phyloP scores from a whole-genome alignment of 1,284 basidiomycete species.

The Phlebopus sp. region DNA sequence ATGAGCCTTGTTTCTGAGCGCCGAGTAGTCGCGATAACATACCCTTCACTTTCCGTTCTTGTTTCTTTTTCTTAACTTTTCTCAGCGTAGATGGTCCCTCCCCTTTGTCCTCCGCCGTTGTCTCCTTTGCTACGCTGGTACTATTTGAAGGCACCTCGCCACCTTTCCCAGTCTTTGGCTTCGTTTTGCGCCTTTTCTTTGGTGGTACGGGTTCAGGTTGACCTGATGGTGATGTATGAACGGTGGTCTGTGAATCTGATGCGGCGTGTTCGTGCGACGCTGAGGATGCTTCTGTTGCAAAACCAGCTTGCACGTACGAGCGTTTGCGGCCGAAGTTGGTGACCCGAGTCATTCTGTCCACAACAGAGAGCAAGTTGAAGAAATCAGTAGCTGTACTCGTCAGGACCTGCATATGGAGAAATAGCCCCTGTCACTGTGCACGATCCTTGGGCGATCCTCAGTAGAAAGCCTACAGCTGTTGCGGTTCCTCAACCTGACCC shows the following conservation, averaged over 20 bases:
- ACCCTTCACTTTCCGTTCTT: conserved; percentile 14
- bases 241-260: conserved; percentile 2
- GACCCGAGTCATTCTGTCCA: conserved; percentile 59
- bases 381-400: too few relatives aligned
- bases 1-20: conserved; percentile 16
- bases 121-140: neutral
- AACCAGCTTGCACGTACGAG: conserved; percentile 65
- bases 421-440: conserved; percentile 15
- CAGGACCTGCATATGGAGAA: neutral
- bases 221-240: conserved; percentile 1
- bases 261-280: conserved; percentile 4
- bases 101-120: neutral
- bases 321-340: conserved; percentile 72
- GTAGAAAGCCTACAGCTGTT: too few relatives aligned
- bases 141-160: conserved; percentile 15
- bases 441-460: too few relatives aligned
- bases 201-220: conserved; percentile 23
- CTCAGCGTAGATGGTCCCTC: neutral
- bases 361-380: neutral
- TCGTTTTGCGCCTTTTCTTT: conserved; percentile 46
- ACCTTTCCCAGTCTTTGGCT: conserved; percentile 19
- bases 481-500: too few relatives aligned
- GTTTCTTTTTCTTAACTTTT: conserved; percentile 6
- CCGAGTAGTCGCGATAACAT: conserved; percentile 10
- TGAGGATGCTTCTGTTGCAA: conserved; percentile 28